A percentile compares a stretch with the other conserved stretches of the same genome.
These are phyloP conservation scores for Phaeosphaeriaceae sp. DNA, from an alignment of 2,329 filamentous ascomycete genomes.

Conservation along the genomic window DNA sequence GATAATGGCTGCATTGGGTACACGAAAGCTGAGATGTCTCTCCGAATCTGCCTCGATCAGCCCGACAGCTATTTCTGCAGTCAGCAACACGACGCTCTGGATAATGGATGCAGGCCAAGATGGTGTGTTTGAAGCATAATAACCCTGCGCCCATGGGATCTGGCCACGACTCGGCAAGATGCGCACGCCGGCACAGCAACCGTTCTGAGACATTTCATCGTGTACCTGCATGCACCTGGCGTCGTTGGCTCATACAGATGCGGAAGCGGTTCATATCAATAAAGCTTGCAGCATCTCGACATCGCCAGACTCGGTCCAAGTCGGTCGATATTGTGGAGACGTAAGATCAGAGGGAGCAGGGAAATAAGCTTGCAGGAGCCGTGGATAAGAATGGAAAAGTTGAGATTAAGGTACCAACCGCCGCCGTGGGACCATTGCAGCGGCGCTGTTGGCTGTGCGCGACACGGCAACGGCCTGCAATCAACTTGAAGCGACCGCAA, in stretches of 20 bases:
- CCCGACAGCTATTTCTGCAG: conserved; percentile 9
- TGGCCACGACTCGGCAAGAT: conserved; percentile 24
- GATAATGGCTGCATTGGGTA: not conserved
- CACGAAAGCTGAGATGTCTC: not conserved
- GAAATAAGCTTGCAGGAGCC: not conserved
- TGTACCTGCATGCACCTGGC: conserved; percentile 22
- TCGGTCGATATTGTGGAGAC: not conserved
- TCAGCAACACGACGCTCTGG: conserved; percentile 11
- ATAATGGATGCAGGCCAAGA: conserved; percentile 4
- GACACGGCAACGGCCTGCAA: conserved; percentile 11
- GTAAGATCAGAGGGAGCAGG: not conserved
- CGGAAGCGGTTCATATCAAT: conserved; percentile 1
- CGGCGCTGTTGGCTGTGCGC: conserved; percentile 5
- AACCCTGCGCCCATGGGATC: conserved; percentile 6
- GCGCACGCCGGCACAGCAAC: conserved; percentile 17
- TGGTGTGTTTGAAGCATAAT: conserved; percentile 23
- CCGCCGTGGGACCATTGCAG: conserved; percentile 4
- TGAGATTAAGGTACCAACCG: conserved; percentile 11
- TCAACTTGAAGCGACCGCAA: conserved; percentile 18
- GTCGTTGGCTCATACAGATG: not conserved
- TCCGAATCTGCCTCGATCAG: not conserved
- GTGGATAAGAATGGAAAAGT: not conserved
- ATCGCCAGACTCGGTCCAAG: not conserved
- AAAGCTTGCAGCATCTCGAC: not conserved
- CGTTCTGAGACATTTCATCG: conserved; percentile 19